Conservation (phyloP, 78 protist species). For the Dictyostelium firmibasis region DNA sequence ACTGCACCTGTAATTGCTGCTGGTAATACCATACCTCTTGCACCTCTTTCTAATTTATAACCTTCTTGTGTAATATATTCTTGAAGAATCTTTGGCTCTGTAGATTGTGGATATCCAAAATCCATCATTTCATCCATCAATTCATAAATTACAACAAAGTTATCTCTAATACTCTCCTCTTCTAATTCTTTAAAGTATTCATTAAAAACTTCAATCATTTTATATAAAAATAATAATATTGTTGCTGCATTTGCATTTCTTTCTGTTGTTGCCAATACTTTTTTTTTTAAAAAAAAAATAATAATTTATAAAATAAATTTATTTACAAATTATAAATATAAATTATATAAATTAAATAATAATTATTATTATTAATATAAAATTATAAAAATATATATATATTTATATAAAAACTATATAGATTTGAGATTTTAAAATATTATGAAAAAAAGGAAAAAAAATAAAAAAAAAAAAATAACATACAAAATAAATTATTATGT, state of each 20-base stretch:
- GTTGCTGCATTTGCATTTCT: constrained; percentile 94
- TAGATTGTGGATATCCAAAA: constrained; percentile 97
- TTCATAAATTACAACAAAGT: constrained; percentile 98
- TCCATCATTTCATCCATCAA: constrained; percentile 99
- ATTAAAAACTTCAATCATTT: constrained; percentile 89
- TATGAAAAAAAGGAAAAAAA: no score
- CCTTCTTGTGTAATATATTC: constrained; percentile 96
- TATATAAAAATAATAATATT: constrained; percentile 92
- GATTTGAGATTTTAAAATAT: no score
- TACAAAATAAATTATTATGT: constrained; percentile 93
- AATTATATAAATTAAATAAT: no score
- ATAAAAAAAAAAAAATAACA: background rate
- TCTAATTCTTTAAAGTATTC: constrained; percentile 94
- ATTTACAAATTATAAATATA: no score
- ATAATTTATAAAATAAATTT: background rate
- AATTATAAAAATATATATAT: no score
- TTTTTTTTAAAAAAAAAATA: background rate
- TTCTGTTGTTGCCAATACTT: constrained; percentile 94
- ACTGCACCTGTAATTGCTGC: constrained; percentile 82
- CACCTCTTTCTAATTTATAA: constrained; percentile 84
- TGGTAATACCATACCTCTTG: constrained; percentile 52
- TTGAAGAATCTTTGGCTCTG: constrained; percentile 94
- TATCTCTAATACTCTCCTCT: constrained; percentile 98
- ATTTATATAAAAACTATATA: no score
- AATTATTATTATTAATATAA: background rate